Percentiles rank a stretch among this genome's conserved stretches.
Evolutionary conservation across 768 basidiomycete species (phyloP).

Genomic region (Tricholomella constricta): DNA sequence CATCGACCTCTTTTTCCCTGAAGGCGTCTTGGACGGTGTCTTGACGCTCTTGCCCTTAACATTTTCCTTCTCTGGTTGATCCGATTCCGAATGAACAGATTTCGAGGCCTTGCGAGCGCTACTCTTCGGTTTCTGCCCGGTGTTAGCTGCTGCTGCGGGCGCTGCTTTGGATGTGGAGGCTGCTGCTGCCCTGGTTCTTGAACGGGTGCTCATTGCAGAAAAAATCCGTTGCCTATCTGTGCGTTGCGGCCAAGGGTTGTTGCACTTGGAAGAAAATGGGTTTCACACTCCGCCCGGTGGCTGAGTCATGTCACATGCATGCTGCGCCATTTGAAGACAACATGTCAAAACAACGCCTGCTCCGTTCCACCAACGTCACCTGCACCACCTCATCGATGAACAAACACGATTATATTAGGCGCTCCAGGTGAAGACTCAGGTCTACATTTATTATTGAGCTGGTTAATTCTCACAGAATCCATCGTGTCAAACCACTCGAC

Average conservation of each 20-base stretch:
- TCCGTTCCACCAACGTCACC: background rate
- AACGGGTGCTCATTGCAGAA: conserved; percentile 45
- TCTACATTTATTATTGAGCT: no score
- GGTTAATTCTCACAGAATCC: no score
- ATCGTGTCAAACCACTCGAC: no score
- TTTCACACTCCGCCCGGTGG: conserved; percentile 17
- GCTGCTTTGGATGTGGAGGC: conserved; percentile 21
- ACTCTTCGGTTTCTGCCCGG: conserved; percentile 16
- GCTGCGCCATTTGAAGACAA: background rate
- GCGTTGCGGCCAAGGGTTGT: background rate
- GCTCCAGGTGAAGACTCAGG: no score
- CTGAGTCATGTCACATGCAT: conserved; percentile 16
- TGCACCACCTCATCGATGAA: no score
- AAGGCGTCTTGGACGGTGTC: conserved; percentile 13
- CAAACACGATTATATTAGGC: no score
- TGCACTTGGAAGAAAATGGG: conserved; percentile 7
- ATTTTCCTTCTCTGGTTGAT: conserved; percentile 30
- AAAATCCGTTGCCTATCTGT: background rate
- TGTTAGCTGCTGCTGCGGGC: conserved; percentile 9
- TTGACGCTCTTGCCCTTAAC: conserved; percentile 18
- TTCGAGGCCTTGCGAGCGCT: conserved; percentile 17
- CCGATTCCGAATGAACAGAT: conserved; percentile 13
- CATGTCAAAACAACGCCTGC: background rate
- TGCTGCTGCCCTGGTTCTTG: conserved; percentile 41
- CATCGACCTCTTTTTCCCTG: conserved; percentile 1